Base-by-base conservation (phyloP, 1,284 basidiomycete species). In the Leccinum ponderosum region DNA sequence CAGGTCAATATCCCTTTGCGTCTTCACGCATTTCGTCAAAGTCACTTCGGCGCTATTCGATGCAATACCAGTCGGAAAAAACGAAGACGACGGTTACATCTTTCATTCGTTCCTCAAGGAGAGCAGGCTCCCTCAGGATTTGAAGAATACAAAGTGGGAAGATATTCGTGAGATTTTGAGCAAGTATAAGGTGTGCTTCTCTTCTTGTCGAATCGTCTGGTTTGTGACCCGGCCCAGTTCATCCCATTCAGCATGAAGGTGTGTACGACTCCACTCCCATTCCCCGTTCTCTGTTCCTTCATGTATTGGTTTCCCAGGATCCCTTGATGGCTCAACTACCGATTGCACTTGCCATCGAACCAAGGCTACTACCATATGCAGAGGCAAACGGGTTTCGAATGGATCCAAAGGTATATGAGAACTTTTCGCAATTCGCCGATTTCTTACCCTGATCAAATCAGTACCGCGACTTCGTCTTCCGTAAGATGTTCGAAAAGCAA, bases 401-500 rank as follows among this genome's bases (percentile, higher is more conserved):
- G 86, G 89, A 91, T 70, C 81, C 80, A 70, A 90, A 89, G 81
- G 87, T 85, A 72, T 56, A 29, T 42, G 39, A 57, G 56, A 57
- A 57, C 55, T 57, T 55, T 37, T n/a, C n/a, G 37, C 20, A 57
- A 54, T 59, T 54, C 15, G 20, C 55, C 47, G 44, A 6, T 53
- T 59, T 64, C 68, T 73, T 57, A 60, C 61, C 42, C 56, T 56
- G 60, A n/a, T 50, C 57, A 44, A 52, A 59, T 27, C 65, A 91
- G 89, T 90, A 91, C 70, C 87, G 89, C 53, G 86, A 91, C 70
- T 91, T 90, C 66, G 84, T 91, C 11, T 91, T 91, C 70, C 87
- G 89, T 58, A 90, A 90, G 73, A 90, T 91, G 83, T 91, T 91
- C 66, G 89, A 90, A 73, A 83, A 84, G 61, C 79, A 82, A 47